Conservation (phyloP, 345 rosid species). For the Streptanthus diversifolius region DNA sequence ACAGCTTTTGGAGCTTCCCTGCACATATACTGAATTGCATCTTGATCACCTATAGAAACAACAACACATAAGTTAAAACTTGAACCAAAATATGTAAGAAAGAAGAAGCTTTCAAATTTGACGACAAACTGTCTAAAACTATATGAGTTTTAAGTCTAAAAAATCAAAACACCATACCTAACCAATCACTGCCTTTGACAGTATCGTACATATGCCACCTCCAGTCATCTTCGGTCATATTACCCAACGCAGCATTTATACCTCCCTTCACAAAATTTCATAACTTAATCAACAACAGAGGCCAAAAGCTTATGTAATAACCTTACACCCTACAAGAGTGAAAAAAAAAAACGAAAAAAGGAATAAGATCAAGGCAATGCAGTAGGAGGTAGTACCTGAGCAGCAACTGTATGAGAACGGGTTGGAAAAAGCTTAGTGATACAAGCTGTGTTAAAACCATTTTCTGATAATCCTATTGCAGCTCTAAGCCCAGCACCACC, state of each 20-base stretch:
- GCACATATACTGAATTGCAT: constrained; percentile 97
- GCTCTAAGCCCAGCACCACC: constrained; percentile 97
- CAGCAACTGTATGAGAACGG: constrained; percentile 95
- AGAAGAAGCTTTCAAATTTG: not conserved
- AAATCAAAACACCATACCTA: constrained; percentile 48
- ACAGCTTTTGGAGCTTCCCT: constrained; percentile 99
- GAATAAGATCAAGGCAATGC: not conserved
- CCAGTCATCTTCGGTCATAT: constrained; percentile 96
- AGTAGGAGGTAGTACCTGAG: constrained; percentile 51
- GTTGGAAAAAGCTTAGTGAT: constrained; percentile 94
- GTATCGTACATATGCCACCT: constrained; percentile 99
- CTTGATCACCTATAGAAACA: constrained; percentile 73
- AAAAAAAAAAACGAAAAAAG: not conserved
- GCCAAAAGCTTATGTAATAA: not conserved
- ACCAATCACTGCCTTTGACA: constrained; percentile 97
- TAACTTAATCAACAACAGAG: not conserved
- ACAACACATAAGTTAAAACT: not conserved
- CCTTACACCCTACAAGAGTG: not conserved
- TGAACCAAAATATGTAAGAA: not conserved
- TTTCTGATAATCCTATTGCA: constrained; percentile 90
- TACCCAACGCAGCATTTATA: constrained; percentile 91
- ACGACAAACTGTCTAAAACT: not conserved
- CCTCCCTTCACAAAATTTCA: constrained; percentile 60
- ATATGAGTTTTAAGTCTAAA: not conserved
- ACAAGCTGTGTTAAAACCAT: constrained; percentile 91